Evolutionary conservation across 305 asterid species (phyloP).

Genomic region (Rubia balearica): DNA sequence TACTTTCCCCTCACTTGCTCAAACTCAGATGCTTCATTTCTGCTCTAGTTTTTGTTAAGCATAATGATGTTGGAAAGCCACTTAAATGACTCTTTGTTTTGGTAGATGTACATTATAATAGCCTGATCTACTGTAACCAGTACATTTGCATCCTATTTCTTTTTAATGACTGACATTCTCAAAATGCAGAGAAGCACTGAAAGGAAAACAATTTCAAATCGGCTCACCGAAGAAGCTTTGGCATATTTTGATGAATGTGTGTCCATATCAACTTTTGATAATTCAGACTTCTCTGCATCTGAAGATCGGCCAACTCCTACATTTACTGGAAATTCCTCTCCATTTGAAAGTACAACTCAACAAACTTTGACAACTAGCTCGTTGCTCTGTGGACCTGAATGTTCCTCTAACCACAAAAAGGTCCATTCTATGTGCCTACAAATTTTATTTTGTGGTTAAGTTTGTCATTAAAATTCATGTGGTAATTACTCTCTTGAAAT

Average conservation of each 20-base stretch:
- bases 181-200: slow-evolving; percentile 65
- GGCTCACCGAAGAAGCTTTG: slow-evolving; percentile 86
- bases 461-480: not conserved
- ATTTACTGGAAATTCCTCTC: slow-evolving; percentile 31
- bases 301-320: slow-evolving; percentile 56
- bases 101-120: not conserved
- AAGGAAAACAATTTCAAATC: slow-evolving; percentile 62
- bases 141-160: not conserved
- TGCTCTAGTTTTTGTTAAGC: not conserved
- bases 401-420: slow-evolving; percentile 34
- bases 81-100: not conserved
- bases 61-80: not conserved
- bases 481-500: not conserved
- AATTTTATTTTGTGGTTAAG: not conserved
- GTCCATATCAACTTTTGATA: slow-evolving; percentile 85
- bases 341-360: slow-evolving; percentile 27
- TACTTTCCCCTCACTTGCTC: not conserved
- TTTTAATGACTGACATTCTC: not conserved
- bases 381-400: slow-evolving; percentile 25
- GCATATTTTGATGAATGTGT: slow-evolving; percentile 89
- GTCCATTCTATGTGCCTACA: slow-evolving; percentile 29
- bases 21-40: not conserved
- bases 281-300: slow-evolving; percentile 94
- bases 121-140: not conserved
- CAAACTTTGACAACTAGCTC: slow-evolving; percentile 27